Conservation (phyloP, 345 rosid species). For the Carallia pectinifolia region DNA sequence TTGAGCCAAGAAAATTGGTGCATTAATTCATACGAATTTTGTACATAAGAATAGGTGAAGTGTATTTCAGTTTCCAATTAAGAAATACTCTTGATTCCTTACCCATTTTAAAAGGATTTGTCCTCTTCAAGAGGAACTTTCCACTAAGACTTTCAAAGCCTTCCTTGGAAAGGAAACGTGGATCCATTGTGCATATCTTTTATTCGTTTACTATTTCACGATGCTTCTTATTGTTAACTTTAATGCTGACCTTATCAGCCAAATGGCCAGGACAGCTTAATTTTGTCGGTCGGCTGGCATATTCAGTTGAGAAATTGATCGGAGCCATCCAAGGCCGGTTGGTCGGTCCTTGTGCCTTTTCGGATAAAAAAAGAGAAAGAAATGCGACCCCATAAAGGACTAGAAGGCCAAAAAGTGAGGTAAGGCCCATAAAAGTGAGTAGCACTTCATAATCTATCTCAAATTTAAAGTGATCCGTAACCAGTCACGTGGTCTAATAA, state of each 20-base stretch:
- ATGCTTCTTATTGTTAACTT: slow-evolving; percentile 4
- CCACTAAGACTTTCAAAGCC: background rate
- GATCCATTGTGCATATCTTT: background rate
- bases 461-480: too few relatives aligned
- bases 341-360: background rate
- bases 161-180: background rate
- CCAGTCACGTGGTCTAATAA: too few relatives aligned
- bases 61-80: background rate
- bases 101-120: slow-evolving; percentile 3
- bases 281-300: background rate
- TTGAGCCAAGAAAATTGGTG: background rate
- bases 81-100: background rate
- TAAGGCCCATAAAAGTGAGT: background rate
- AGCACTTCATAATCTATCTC: background rate
- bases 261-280: background rate
- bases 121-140: slow-evolving; percentile 1
- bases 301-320: background rate
- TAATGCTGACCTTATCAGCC: slow-evolving; percentile 8
- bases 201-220: slow-evolving; percentile 2
- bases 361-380: background rate
- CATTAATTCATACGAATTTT: too few relatives aligned
- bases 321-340: background rate
- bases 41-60: background rate
- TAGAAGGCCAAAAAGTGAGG: background rate
- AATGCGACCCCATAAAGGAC: background rate